Base-by-base conservation (phyloP, 1,284 basidiomycete genomes). In the Sutorius eximius region DNA sequence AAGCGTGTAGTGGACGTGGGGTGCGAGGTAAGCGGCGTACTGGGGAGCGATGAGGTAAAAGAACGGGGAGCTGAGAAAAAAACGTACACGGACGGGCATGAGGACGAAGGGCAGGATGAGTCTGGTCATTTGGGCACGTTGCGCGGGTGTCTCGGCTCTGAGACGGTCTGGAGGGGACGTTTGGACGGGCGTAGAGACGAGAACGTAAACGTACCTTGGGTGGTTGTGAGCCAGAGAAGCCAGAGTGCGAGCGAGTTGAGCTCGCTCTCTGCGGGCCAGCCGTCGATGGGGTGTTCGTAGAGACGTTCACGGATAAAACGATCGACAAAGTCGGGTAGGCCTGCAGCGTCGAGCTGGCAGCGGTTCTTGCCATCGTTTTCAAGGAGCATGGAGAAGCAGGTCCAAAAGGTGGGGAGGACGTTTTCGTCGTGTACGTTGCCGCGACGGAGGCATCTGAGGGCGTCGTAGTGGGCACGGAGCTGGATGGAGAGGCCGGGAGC, bases 331-430 rank as follows among this genome's bases (percentile, higher is more conserved):
- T 59, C 57, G 37, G 76, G 73, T 7, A 83, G 70, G 9, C 78
- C 76, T 0, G 79, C 83, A 45, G 73, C 73, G 49, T 80, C 73
- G 47, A 92, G 77, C 66, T 87, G 87, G 3, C 64, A 69, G 27
- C 78, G 71, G 66, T 93, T 93, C 70, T 81, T 82, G 32, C 87
- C 89, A 67, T 93, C 86, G 74, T 89, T 87, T 65, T 92, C 90
- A 8, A 83, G 71, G 61, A 89, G 68, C 80, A 92, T 83, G 49
- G 88, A 64, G 59, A 83, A 86, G 0, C 80, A 75, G 0, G 73
- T 74, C 75, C 82, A 83, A 11, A 69, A 68, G 0, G 68, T 48
- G 0, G 40, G 20, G 10, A 89, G 71, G 59, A 85, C 70, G n/a
- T 73, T 66, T 18, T 70, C 61, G 12, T 80, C 67, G 38, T 56